phyloP scores from a whole-genome alignment of 2,329 filamentous ascomycete genomes.

The Tetracladium maxilliforme region DNA sequence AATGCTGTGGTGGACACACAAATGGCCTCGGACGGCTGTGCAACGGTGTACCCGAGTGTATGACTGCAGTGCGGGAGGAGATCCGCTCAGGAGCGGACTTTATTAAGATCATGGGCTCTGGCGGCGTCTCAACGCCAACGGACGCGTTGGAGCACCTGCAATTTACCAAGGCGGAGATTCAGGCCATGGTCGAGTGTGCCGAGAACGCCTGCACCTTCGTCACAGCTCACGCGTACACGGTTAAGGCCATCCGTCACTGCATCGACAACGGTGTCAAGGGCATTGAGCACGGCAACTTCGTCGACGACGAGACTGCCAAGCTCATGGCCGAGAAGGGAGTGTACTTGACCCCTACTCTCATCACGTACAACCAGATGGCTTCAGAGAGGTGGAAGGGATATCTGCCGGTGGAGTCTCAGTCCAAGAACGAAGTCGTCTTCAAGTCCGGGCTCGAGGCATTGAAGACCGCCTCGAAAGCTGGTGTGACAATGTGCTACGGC shows the following conservation, averaged over 20 bases:
- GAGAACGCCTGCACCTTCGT: conserved; percentile 33
- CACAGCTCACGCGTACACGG: conserved; percentile 42
- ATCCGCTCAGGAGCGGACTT: conserved; percentile 41
- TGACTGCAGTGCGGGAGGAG: conserved; percentile 35
- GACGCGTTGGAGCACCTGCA: conserved; percentile 37
- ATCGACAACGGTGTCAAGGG: conserved; percentile 37
- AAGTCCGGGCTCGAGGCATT: conserved; percentile 27
- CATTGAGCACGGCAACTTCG: conserved; percentile 44
- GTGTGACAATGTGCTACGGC: conserved; percentile 40
- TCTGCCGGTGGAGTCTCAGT: conserved; percentile 23
- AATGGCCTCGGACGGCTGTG: conserved; percentile 26
- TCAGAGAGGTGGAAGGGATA: conserved; percentile 25
- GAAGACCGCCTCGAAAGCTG: conserved; percentile 31
- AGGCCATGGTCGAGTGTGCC: conserved; percentile 34
- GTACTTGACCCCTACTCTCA: conserved; percentile 37
- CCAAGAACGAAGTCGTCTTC: conserved; percentile 36
- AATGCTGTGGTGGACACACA: conserved; percentile 31
- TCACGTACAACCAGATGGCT: conserved; percentile 33
- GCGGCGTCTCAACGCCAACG: conserved; percentile 39
- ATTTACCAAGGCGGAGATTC: conserved; percentile 40
- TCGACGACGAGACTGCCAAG: conserved; percentile 39
- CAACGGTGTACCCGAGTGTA: conserved; percentile 39
- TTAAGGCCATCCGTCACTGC: conserved; percentile 34
- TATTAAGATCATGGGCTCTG: conserved; percentile 45
- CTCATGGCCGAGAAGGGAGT: conserved; percentile 32